Base-by-base conservation (phyloP, 225 moss, liverwort and hornwort genomes). In the Marchantia paleacea region DNA sequence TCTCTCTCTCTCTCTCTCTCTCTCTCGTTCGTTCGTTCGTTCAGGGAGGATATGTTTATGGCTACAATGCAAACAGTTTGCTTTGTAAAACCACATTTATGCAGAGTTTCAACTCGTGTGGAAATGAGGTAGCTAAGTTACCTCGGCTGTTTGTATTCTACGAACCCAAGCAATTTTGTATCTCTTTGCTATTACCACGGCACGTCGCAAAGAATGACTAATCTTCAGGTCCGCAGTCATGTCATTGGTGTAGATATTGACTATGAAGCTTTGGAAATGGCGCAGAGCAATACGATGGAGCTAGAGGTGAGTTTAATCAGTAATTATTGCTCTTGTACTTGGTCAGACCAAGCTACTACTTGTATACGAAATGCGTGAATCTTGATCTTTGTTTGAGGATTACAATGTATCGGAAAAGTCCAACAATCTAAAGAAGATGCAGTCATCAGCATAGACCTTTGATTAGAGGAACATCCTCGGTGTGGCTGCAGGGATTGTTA, bases 241-340 rank as follows among this genome's bases (percentile, higher is more conserved):
- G 99, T 99, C 72, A 55, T 99, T 47, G 99, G 99, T 82, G 91
- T 99, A 39, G 99, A 99, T 82, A 75, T 99, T 54, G 99, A 99
- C 80, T 87, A 79, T 55, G 91, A 90, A 79, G 95, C 99, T 30
- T 89, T 99, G 86, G 87, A 90, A 81, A 88, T 90, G 82, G 93
- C 99, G 84, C 90, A 87, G 60, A 86, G 79, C 79, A 99, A 99
- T 72, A 83, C 90, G 24, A 75, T 62, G 69, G 90, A 90, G 76
- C 83, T 95, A 67, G 91, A 92, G 91, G 97, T 93, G 80, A 64
- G 78, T 78, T 51, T 10, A 12, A 5, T 74, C 39, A 30, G 3
- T 4, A 67, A 49, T 16, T 20, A 20, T 19, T 49, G 31, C 9
- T 18, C 20, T 6, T 70, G 14, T 18, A 19, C 70, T 48, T 70